A percentile compares a stretch with the other conserved stretches of the same genome.
Evolutionary conservation across 2,329 filamentous ascomycete species (phyloP).

Genomic region (Alternaria hordeiaustralica): DNA sequence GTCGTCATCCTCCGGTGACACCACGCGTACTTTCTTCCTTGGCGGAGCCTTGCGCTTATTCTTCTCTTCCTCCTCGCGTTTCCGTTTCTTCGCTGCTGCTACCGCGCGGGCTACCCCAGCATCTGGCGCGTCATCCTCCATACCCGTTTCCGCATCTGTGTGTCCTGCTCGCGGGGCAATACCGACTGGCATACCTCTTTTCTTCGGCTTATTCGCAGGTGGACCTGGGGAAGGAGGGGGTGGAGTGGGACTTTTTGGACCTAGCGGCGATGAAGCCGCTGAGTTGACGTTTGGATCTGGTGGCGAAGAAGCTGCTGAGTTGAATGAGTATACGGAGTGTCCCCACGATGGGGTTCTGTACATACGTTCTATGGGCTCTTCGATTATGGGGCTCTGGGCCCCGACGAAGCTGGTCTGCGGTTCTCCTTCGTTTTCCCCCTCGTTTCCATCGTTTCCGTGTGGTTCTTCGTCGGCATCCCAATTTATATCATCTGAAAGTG

Average conservation of each 20-base stretch:
- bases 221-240: neutral
- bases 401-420: neutral
- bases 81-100: neutral
- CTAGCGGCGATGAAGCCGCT: neutral
- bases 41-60: neutral
- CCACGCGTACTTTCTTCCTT: rapidly evolving
- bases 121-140: neutral
- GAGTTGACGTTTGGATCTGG: no score
- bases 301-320: no score
- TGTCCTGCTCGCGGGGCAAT: neutral
- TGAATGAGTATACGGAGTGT: neutral
- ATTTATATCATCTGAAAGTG: neutral
- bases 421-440: neutral
- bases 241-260: neutral
- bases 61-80: neutral
- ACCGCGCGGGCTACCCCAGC: neutral
- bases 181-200: neutral
- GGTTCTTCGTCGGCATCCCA: neutral
- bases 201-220: neutral
- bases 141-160: neutral
- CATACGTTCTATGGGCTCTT: neutral
- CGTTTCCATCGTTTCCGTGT: neutral
- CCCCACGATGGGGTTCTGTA: neutral
- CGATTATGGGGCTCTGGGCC: no score
- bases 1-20: neutral